Evolutionary conservation across 2,329 filamentous ascomycete species (phyloP).

Genomic region (Didymosphaeria variabile): DNA sequence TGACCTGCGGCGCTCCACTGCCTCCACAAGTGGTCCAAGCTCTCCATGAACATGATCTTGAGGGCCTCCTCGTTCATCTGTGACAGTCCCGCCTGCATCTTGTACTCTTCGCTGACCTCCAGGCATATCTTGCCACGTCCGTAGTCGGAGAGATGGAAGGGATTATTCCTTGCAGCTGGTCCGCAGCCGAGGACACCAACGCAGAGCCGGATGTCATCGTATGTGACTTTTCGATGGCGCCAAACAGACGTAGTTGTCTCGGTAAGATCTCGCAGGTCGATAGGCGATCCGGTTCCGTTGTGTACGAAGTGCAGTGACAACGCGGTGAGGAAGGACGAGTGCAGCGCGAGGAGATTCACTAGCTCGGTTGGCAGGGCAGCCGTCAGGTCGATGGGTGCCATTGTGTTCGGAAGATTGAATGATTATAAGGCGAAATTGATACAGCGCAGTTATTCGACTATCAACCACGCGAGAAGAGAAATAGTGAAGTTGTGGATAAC

Average conservation of each 20-base stretch:
- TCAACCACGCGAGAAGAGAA: slow-evolving; percentile 28
- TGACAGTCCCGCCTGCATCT: slow-evolving; percentile 36
- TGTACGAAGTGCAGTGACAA: slow-evolving; percentile 61
- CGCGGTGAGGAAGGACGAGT: slow-evolving; percentile 60
- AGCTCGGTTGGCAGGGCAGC: slow-evolving; percentile 52
- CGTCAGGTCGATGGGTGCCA: slow-evolving; percentile 41
- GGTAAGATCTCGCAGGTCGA: slow-evolving; percentile 52
- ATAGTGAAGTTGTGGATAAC: slow-evolving; percentile 28
- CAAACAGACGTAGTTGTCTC: slow-evolving; percentile 55
- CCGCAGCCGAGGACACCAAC: slow-evolving; percentile 52
- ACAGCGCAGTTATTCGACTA: slow-evolving; percentile 27
- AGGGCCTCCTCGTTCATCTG: slow-evolving; percentile 57
- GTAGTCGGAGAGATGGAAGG: slow-evolving; percentile 55
- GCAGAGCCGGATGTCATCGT: slow-evolving; percentile 57
- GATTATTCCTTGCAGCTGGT: slow-evolving; percentile 39
- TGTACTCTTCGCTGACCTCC: slow-evolving; percentile 46
- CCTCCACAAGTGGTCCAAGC: slow-evolving; percentile 57
- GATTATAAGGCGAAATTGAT: slow-evolving; percentile 30
- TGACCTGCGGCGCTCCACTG: slow-evolving; percentile 44
- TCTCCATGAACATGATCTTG: slow-evolving; percentile 60
- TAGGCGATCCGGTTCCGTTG: slow-evolving; percentile 56
- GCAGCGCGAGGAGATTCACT: slow-evolving; percentile 55
- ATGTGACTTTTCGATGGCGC: slow-evolving; percentile 56
- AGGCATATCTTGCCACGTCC: slow-evolving; percentile 54
- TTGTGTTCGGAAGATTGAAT: slow-evolving; percentile 22